Evolutionary conservation across 805 yeast genomes (phyloP).

Genomic region (Candida peoriensis): DNA sequence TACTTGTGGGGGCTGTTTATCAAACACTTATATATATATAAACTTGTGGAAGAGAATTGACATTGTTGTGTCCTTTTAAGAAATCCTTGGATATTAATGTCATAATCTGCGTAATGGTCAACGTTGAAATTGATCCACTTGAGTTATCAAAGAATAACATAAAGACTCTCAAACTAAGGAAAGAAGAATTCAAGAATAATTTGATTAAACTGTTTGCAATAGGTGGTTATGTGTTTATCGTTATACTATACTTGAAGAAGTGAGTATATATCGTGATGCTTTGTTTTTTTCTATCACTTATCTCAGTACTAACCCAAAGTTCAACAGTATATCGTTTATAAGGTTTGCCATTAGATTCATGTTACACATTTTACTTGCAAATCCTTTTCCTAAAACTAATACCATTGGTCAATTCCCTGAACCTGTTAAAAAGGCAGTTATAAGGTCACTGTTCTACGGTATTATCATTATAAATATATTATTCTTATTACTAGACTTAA

Average conservation of each 20-base stretch:
- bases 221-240: slow-evolving; percentile 19
- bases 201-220: slow-evolving; percentile 12
- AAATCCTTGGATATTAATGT: not conserved
- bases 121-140: slow-evolving; percentile 1
- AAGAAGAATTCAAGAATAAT: slow-evolving; percentile 13
- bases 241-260: slow-evolving; percentile 20
- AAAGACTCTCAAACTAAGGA: slow-evolving; percentile 16
- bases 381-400: slow-evolving; percentile 36
- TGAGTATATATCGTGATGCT: slow-evolving; percentile 6
- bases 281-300: not conserved
- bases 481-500: slow-evolving; percentile 31
- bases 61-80: too few species aligned
- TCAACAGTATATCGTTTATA: slow-evolving; percentile 18
- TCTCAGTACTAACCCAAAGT: slow-evolving; percentile 4
- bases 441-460: slow-evolving; percentile 26
- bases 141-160: slow-evolving; percentile 15
- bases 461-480: slow-evolving; percentile 20
- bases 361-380: slow-evolving; percentile 33
- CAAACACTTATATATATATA: too few species aligned
- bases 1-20: too few species aligned
- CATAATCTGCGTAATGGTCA: not conserved
- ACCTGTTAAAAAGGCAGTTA: slow-evolving; percentile 20
- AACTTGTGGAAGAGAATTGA: too few species aligned
- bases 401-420: slow-evolving; percentile 21
- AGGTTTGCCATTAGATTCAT: slow-evolving; percentile 28